Conservation (phyloP, 179 eudicot species). For the Beta corolliflora region DNA sequence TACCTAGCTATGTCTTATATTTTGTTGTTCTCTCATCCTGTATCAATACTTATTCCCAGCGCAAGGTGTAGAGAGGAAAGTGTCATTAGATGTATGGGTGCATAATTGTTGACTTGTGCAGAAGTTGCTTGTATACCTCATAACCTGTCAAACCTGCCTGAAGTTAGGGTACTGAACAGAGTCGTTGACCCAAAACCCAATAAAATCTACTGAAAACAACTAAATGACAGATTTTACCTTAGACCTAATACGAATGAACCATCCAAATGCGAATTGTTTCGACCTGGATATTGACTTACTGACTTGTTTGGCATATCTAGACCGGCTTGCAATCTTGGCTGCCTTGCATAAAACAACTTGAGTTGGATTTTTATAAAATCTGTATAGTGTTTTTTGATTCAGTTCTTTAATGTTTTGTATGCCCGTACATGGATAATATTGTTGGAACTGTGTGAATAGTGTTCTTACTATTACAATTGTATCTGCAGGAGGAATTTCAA, state of each 20-base stretch:
- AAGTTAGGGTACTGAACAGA: not conserved
- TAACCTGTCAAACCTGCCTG: not conserved
- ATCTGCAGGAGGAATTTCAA: slow-evolving; percentile 86
- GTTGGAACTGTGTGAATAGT: not conserved
- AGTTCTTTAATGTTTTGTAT: not conserved
- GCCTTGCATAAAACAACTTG: not conserved
- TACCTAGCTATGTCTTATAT: not conserved
- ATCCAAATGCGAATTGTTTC: too few species aligned
- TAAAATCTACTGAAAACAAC: not conserved
- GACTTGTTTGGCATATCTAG: not conserved
- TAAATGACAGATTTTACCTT: too few species aligned
- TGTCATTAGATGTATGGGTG: not conserved
- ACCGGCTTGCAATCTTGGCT: not conserved
- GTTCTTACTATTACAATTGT: slow-evolving; percentile 15
- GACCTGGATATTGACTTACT: too few species aligned
- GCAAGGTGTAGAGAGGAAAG: not conserved
- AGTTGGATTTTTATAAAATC: too few species aligned
- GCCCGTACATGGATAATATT: not conserved
- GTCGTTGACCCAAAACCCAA: not conserved
- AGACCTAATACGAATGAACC: too few species aligned
- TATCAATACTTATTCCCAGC: not conserved
- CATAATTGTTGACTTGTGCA: not conserved
- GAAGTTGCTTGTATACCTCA: not conserved
- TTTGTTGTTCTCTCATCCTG: not conserved
- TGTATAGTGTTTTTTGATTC: not conserved